A percentile compares a stretch with the other conserved stretches of the same genome.
Conservation (phyloP, 2,329 filamentous ascomycete species). For the Colletotrichum orchidophilum region DNA sequence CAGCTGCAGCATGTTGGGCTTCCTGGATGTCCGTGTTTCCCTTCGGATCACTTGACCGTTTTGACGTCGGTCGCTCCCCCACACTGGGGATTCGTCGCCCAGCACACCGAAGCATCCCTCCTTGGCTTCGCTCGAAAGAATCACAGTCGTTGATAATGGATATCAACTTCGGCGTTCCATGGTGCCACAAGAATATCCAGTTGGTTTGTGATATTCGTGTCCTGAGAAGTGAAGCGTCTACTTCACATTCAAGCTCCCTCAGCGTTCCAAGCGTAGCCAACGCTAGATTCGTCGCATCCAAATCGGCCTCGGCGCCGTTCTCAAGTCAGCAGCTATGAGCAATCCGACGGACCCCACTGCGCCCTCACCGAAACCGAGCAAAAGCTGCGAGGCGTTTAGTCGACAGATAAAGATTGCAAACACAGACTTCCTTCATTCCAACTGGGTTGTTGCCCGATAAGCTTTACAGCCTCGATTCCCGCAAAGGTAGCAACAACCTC, state of each 20-base stretch:
- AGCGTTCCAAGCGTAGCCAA: not conserved
- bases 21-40: constrained; percentile 4
- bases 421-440: too few relatives aligned
- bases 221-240: not conserved
- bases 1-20: not conserved
- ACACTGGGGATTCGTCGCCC: not conserved
- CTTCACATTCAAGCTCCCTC: not conserved
- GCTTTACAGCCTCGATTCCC: not conserved
- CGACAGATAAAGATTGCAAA: not conserved
- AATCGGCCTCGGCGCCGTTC: not conserved
- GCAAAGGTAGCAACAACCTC: not conserved
- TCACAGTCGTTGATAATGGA: not conserved
- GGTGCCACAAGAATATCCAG: not conserved
- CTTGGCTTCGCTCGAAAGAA: not conserved
- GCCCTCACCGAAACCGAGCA: not conserved
- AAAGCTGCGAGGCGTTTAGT: not conserved
- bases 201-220: not conserved
- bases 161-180: not conserved
- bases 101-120: not conserved
- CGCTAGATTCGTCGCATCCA: not conserved
- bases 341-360: not conserved
- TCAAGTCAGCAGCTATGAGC: not conserved
- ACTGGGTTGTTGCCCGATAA: not conserved
- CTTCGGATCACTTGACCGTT: constrained; percentile 11
- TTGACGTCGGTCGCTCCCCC: not conserved